A percentile compares a stretch with the other conserved stretches of the same genome.
Conservation (phyloP, 1,139 yeast genomes). For the Hyphopichia wangnamkhiaoensis region DNA sequence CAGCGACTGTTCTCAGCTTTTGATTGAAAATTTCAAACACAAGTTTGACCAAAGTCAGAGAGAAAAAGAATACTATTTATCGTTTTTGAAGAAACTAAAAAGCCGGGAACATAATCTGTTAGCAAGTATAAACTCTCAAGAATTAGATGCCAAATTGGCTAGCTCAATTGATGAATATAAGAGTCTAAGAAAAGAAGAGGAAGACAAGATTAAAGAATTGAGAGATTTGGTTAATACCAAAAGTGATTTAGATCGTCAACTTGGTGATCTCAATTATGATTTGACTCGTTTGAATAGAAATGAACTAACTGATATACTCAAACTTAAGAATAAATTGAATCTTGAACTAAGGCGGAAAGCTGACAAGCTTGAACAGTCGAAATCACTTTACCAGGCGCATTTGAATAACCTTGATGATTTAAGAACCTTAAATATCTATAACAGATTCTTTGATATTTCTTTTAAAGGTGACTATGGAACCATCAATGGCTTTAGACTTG, state of each 20-base stretch:
- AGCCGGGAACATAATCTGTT: conserved; percentile 37
- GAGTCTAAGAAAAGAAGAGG: conserved; percentile 32
- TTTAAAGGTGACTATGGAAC: conserved; percentile 78
- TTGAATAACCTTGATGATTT: conserved; percentile 67
- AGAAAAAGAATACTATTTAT: conserved; percentile 78
- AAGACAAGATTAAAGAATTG: conserved; percentile 43
- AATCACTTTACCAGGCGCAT: conserved; percentile 61
- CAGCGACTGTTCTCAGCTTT: conserved; percentile 72
- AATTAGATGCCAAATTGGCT: conserved; percentile 37
- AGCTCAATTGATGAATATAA: conserved; percentile 44
- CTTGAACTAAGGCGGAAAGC: conserved; percentile 48
- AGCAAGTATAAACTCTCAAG: conserved; percentile 13
- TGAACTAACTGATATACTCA: conserved; percentile 47
- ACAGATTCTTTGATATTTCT: conserved; percentile 78
- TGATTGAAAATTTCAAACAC: conserved; percentile 66
- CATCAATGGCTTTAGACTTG: conserved; percentile 81
- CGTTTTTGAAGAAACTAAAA: conserved; percentile 68
- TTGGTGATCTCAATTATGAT: conserved; percentile 39
- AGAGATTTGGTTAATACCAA: conserved; percentile 45
- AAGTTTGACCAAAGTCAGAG: conserved; percentile 73
- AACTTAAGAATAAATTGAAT: conserved; percentile 52
- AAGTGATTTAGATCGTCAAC: conserved; percentile 39
- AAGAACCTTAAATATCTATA: conserved; percentile 76
- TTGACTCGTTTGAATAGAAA: conserved; percentile 34
- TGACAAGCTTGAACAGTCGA: conserved; percentile 59